Conservation (phyloP, 106 monocot species). For the Dendrobium huoshanense region DNA sequence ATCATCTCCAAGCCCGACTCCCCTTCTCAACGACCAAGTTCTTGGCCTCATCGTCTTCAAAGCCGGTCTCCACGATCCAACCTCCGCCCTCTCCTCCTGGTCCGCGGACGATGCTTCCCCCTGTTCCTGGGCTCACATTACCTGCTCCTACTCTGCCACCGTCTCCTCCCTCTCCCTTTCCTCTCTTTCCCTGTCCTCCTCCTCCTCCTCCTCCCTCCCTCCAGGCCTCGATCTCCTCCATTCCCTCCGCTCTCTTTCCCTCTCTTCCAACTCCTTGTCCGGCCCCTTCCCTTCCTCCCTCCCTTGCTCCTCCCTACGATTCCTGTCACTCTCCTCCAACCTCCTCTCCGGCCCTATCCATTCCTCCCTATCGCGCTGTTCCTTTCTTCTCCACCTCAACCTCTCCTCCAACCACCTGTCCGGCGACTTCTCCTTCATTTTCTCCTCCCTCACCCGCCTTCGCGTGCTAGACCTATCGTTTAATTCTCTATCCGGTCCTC, state of each 20-base stretch:
- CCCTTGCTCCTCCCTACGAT: constrained; percentile 36
- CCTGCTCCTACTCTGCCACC: constrained; percentile 43
- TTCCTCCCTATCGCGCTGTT: constrained; percentile 25
- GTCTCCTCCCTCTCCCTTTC: constrained; percentile 34
- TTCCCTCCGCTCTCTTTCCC: constrained; percentile 5
- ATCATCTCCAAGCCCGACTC: constrained; percentile 61
- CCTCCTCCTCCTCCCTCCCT: background rate
- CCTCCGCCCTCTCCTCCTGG: constrained; percentile 55
- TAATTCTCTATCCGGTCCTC: constrained; percentile 47
- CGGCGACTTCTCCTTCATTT: constrained; percentile 20
- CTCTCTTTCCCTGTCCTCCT: constrained; percentile 8
- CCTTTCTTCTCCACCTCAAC: constrained; percentile 48
- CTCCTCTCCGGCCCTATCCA: constrained; percentile 52
- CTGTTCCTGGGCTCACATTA: constrained; percentile 65
- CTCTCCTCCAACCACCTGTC: constrained; percentile 64
- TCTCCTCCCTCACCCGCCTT: constrained; percentile 41
- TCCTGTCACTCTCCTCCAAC: constrained; percentile 46
- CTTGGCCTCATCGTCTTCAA: constrained; percentile 82
- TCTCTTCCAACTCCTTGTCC: constrained; percentile 10
- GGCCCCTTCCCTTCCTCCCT: constrained; percentile 4
- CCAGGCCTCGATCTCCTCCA: constrained; percentile 3
- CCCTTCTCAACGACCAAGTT: constrained; percentile 64
- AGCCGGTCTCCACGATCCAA: constrained; percentile 49
- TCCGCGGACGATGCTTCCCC: constrained; percentile 51
- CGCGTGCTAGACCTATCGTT: constrained; percentile 58